phyloP scores from a whole-genome alignment of 139 green algal species.

The Volvox africanus region DNA sequence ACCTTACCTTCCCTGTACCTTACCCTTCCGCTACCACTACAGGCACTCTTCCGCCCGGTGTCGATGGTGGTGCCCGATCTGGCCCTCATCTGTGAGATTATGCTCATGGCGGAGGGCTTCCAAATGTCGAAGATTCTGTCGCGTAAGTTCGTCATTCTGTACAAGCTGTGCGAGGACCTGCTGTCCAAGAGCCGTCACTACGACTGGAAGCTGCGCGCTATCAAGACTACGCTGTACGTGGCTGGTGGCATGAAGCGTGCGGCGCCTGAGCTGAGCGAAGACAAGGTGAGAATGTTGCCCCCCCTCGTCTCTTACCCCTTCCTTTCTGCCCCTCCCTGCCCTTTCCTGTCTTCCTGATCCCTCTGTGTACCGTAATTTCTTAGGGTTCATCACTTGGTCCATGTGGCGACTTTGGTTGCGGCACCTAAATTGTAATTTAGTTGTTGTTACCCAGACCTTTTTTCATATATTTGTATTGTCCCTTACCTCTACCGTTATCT shows the following conservation, averaged over 20 bases:
- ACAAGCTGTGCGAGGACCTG: constrained; percentile 88
- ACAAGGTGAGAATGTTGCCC: too few relatives aligned
- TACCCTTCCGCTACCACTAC: neutral
- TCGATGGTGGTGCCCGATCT: constrained; percentile 90
- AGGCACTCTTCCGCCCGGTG: constrained; percentile 86
- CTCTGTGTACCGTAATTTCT: too few relatives aligned
- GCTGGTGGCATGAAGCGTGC: constrained; percentile 82
- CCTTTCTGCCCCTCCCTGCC: too few relatives aligned
- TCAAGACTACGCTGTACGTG: constrained; percentile 89
- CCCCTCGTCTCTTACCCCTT: too few relatives aligned
- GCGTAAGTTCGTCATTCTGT: constrained; percentile 88
- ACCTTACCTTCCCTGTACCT: too few relatives aligned
- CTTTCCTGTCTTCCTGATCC: too few relatives aligned
- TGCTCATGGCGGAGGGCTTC: constrained; percentile 91
- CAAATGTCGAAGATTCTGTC: constrained; percentile 84
- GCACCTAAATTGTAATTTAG: too few relatives aligned
- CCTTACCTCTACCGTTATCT: too few relatives aligned
- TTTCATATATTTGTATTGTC: too few relatives aligned
- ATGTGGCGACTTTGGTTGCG: too few relatives aligned
- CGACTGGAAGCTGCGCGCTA: constrained; percentile 87
- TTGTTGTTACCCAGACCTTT: too few relatives aligned
- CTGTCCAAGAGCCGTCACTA: constrained; percentile 90
- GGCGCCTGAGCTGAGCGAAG: constrained; percentile 85
- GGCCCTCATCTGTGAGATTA: constrained; percentile 92
- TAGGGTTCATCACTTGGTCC: too few relatives aligned